Base-by-base conservation (phyloP, 768 basidiomycete genomes). In the Lentinula aciculospora region DNA sequence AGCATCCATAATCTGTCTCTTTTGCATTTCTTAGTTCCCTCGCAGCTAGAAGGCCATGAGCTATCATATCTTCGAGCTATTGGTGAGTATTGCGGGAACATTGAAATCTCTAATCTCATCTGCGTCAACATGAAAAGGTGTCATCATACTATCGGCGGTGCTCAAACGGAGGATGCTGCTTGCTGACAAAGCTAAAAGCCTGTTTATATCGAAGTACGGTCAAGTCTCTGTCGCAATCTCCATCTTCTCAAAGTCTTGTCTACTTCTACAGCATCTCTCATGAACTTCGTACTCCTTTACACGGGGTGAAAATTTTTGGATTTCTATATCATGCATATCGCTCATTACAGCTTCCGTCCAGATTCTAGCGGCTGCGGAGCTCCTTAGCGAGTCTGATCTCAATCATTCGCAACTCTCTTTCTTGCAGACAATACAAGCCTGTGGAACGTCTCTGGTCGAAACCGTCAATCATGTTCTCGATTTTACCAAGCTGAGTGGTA, bases 401-500 rank as follows among this genome's bases (percentile, higher is more conserved):
- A 88, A 84, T 65, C 84, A 89, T 47, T 85, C 85, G 12, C 95
- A 98, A 69, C 68, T 75, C 9, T 92, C 94, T 0, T 96, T 94
- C 75, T 73, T 97, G 50, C 89, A 94, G 66, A 97, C 95, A 0
- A 91, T 97, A 1, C 90, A 94, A 68, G 94, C 92, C 5, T 97
- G 94, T 66, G 94, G 94, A 13, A 95, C 89, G n/a, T 93, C 92
- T 1, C 80, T 98, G 1, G 92, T 95, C 40, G 95, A 98, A 74
- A 96, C 94, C 0, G 94, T 98, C 49, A 97, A 97, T 66, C 95
- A 98, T 64, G 95, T 98, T 4, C 76, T 98, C 27, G 95, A 98
- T 68, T 98, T 95, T 66, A 96, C 94, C 29, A 98, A 98, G 67
- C 79, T 96, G 23, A 94, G 91, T 60, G 94, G 93, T 21, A 91